A percentile compares a stretch with the other conserved stretches of the same genome.
These are phyloP conservation scores for Urochloa ruziziensis DNA, from an alignment of 176 grass and related monocot genomes.

Conservation along the genomic window DNA sequence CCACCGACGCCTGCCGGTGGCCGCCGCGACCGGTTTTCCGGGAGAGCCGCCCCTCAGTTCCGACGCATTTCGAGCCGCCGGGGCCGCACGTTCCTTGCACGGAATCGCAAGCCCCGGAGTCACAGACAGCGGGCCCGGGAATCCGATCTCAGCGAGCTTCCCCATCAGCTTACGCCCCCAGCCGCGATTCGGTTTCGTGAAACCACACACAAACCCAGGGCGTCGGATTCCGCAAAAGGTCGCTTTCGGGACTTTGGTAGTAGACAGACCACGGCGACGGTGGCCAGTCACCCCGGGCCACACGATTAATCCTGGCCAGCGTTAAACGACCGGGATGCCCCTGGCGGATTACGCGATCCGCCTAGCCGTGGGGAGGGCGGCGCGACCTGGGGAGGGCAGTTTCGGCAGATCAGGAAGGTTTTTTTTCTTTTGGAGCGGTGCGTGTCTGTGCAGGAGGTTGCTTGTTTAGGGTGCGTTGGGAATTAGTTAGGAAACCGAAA, in stretches of 20 bases:
- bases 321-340: constrained; percentile 13
- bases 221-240: constrained; percentile 5
- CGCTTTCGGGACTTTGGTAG: constrained; percentile 9
- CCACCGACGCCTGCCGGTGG: constrained; percentile 39
- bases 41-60: background rate
- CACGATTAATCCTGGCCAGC: background rate
- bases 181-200: background rate
- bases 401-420: background rate
- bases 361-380: background rate
- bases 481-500: constrained; percentile 57
- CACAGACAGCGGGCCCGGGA: constrained; percentile 14
- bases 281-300: constrained; percentile 24
- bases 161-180: background rate
- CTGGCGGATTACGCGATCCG: background rate
- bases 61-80: background rate
- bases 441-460: constrained; percentile 8
- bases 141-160: background rate
- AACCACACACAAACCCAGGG: background rate
- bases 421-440: background rate
- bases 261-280: constrained; percentile 27
- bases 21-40: background rate
- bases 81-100: background rate
- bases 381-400: background rate
- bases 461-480: constrained; percentile 37
- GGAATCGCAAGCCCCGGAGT: background rate